Conservation (phyloP, 1,284 basidiomycete genomes). For the Apiotrichum laibachii region DNA sequence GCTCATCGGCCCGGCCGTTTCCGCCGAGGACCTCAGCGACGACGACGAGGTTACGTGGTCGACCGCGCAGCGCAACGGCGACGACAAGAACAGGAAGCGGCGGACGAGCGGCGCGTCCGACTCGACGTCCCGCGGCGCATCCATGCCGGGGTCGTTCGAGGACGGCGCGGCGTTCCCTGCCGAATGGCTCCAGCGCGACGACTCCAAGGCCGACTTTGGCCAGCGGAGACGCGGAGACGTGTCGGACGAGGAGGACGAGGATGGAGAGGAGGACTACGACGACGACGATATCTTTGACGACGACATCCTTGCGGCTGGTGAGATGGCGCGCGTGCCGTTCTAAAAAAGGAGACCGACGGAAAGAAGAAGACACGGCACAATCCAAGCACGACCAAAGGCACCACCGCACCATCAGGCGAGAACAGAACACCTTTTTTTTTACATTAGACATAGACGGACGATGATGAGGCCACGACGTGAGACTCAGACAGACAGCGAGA, state of each 20-base stretch:
- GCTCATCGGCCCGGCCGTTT: slow-evolving; percentile 43
- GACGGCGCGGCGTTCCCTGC: slow-evolving; percentile 30
- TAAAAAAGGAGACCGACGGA: slow-evolving; percentile 10
- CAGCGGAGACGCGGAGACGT: neutral
- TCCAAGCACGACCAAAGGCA: neutral
- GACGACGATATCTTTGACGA: slow-evolving; percentile 62
- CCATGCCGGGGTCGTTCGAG: slow-evolving; percentile 75
- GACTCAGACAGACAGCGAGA: no score
- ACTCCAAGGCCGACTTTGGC: slow-evolving; percentile 7
- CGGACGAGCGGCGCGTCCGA: no score
- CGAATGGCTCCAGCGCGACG: slow-evolving; percentile 23
- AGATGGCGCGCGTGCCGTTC: slow-evolving; percentile 81
- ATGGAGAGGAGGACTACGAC: slow-evolving; percentile 18
- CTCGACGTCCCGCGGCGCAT: slow-evolving; percentile 45
- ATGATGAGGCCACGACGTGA: no score
- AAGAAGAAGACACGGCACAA: neutral
- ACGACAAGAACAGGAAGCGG: neutral
- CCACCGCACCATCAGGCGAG: no score
- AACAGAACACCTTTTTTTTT: no score
- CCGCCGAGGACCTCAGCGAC: slow-evolving; percentile 32
- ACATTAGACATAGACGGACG: no score
- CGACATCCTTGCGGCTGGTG: slow-evolving; percentile 72
- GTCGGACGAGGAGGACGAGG: neutral
- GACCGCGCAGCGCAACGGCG: slow-evolving; percentile 63
- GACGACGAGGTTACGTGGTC: slow-evolving; percentile 52